A percentile compares a stretch with the other conserved stretches of the same genome.
Conservation (phyloP, 2,329 filamentous ascomycete genomes). For the Fusarium sp. region DNA sequence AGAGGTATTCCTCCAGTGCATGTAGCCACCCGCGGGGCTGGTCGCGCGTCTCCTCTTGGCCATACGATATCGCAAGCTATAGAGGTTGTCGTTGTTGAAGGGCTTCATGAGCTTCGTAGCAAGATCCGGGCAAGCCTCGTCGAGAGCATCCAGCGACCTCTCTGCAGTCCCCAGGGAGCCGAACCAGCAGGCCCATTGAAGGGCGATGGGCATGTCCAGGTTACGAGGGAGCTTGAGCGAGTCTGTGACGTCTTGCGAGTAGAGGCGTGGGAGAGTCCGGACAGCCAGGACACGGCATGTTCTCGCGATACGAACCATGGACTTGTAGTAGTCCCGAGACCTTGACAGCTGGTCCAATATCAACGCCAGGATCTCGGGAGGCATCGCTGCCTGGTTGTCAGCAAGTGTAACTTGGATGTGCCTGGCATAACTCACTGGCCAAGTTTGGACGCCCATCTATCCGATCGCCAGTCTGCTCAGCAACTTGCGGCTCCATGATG, state of each 20-base stretch:
- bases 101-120: slow-evolving; percentile 7
- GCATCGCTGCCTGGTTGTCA: slow-evolving; percentile 20
- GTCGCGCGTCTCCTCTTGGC: background rate
- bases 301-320: slow-evolving; percentile 9
- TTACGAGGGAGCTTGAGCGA: background rate
- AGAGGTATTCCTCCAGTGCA: slow-evolving; percentile 17
- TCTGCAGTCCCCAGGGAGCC: slow-evolving; percentile 19
- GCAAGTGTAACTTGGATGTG: background rate
- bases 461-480: background rate
- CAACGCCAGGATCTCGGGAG: slow-evolving; percentile 19
- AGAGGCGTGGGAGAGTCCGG: slow-evolving; percentile 15
- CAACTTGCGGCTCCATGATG: background rate
- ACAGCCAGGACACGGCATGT: slow-evolving; percentile 18
- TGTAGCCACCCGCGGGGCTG: slow-evolving; percentile 12
- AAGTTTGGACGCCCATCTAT: background rate
- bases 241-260: slow-evolving; percentile 17
- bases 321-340: slow-evolving; percentile 9
- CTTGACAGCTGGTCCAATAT: slow-evolving; percentile 21
- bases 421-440: background rate
- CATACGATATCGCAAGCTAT: slow-evolving; percentile 17
- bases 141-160: slow-evolving; percentile 17
- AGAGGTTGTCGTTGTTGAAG: slow-evolving; percentile 17
- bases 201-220: slow-evolving; percentile 15
- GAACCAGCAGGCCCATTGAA: slow-evolving; percentile 35
- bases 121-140: background rate